phyloP scores from a whole-genome alignment of 805 yeast species.

The Candida sonorensis region DNA sequence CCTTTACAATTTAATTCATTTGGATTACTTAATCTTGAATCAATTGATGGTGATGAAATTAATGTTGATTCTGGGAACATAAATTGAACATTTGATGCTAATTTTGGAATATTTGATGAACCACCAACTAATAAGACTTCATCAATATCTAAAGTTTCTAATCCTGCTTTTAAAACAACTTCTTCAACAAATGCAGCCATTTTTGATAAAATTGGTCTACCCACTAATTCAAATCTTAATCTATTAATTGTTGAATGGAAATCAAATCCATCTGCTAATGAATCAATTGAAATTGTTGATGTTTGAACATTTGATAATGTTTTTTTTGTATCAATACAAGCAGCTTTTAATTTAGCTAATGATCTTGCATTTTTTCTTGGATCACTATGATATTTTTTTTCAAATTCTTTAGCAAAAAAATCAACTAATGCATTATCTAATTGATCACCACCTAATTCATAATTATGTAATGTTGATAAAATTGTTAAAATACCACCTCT shows the following conservation, averaged over 20 bases:
- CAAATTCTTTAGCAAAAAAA: constrained; percentile 86
- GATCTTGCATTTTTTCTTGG: constrained; percentile 81
- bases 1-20: constrained; percentile 89
- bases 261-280: constrained; percentile 90
- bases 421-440: constrained; percentile 77
- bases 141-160: constrained; percentile 80
- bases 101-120: constrained; percentile 84
- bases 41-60: constrained; percentile 69
- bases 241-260: constrained; percentile 91
- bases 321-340: constrained; percentile 78
- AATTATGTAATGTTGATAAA: constrained; percentile 77
- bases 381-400: constrained; percentile 76
- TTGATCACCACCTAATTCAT: constrained; percentile 79
- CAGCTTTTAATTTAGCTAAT: constrained; percentile 79
- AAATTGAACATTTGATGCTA: constrained; percentile 64
- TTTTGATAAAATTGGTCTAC: constrained; percentile 68
- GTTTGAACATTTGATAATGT: constrained; percentile 85
- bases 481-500: constrained; percentile 93
- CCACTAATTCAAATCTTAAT: constrained; percentile 84
- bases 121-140: constrained; percentile 94
- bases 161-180: constrained; percentile 72
- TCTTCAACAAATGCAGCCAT: constrained; percentile 72
- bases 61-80: constrained; percentile 77
- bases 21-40: constrained; percentile 77
- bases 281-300: constrained; percentile 89